Evolutionary conservation across 495 filamentous ascomycete genomes (phyloP), one percentile per base, ranked within the genome.

Genomic region (Apodospora peruviana): DNA sequence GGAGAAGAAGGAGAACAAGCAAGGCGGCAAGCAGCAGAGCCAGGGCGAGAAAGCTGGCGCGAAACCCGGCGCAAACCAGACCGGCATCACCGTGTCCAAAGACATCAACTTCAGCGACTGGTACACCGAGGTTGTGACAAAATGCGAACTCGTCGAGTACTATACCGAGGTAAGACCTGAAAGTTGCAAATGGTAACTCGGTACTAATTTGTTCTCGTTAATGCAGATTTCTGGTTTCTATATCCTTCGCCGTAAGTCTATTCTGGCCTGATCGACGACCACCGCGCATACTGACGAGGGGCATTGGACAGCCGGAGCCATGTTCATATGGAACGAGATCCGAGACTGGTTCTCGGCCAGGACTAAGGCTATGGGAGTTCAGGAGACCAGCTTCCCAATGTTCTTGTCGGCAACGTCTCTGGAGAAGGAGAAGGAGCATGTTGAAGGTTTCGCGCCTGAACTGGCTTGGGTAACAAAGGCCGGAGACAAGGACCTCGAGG

Each of bases 401-500:
- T 97, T 98, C 67, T 81, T 97, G 48, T 91, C 87, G 2, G 75
- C 86, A 55, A 91, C 91, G 70, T 89, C 91, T 10, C 72, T 99
- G 56, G 81, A 96, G 72, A 81, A 85, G 56, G 94, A 97, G 73
- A 96, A 96, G 78, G 87, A 89, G 50, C 94, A 98, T 62, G 85
- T 98, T 47, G 91, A 98, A 68, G 94, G 94, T 21, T 97, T 97
- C 67, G 91, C 91, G 47, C 90, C 93, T 43, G 93, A 99, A 69
- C 85, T 99, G 52, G 94, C 94, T 44, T 97, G 93, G 93, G 94
- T 99, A 34, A 97, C 94, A 24, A 88, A 93, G 69, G 91, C 89
- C 40, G 93, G 93, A 50, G 86, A 86, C 43, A 91, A 84, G 55
- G 84, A 93, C 52, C 84, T 99, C 19, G 94, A 96, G 64, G 88